phyloP scores from a whole-genome alignment of 495 filamentous ascomycete genomes.

The Trichocladium uniseriatum region DNA sequence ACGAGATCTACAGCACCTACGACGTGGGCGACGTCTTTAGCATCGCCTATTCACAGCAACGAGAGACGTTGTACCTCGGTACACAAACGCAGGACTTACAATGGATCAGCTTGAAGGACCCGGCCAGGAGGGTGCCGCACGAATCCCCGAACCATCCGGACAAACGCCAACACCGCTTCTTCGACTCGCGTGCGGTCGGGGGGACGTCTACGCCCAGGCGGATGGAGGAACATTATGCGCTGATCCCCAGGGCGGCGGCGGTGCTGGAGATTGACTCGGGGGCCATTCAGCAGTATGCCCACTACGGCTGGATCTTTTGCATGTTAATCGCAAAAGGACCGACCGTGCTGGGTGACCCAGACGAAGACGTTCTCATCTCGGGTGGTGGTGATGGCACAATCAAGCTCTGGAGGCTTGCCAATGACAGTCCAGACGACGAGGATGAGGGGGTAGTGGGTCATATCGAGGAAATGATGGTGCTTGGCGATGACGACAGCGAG shows the following conservation, averaged over 20 bases:
- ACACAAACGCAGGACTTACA: conserved; percentile 94
- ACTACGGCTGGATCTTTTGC: conserved; percentile 91
- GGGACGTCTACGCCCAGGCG: conserved; percentile 66
- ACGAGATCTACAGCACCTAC: conserved; percentile 85
- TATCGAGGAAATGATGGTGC: conserved; percentile 49
- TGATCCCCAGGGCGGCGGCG: conserved; percentile 46
- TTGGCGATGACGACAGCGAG: conserved; percentile 72
- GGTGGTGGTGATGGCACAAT: conserved; percentile 90
- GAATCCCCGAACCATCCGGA: conserved; percentile 64
- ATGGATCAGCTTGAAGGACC: conserved; percentile 44
- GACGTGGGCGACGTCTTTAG: conserved; percentile 96
- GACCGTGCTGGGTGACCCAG: conserved; percentile 49
- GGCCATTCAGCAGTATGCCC: conserved; percentile 79
- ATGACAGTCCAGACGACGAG: conserved; percentile 22
- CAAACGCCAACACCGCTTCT: conserved; percentile 81
- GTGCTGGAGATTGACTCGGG: conserved; percentile 73
- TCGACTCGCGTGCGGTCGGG: conserved; percentile 80
- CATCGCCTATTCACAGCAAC: conserved; percentile 67
- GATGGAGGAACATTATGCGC: conserved; percentile 38
- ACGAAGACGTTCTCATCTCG: conserved; percentile 74
- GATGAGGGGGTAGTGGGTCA: conserved; percentile 34
- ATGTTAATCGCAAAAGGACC: conserved; percentile 70
- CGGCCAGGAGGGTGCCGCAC: conserved; percentile 43
- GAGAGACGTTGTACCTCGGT: conserved; percentile 80
- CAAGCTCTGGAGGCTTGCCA: conserved; percentile 72